Base-by-base conservation (phyloP, 169 alveolate genomes). In the Cyclospora cayetanensis region DNA sequence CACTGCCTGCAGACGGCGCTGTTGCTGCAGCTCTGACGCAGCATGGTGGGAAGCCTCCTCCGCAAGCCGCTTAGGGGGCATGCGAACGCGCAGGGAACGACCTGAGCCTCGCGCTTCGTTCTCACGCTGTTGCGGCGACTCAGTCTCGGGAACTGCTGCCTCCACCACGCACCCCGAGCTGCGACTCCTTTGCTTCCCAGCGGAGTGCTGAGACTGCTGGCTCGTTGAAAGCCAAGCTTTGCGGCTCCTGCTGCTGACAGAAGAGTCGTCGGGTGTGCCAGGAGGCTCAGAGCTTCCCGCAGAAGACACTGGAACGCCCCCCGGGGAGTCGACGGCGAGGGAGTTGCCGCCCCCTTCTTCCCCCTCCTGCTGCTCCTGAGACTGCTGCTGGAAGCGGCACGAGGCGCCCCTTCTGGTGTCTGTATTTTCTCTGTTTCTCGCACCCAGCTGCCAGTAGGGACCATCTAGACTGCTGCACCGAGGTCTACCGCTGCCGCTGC, bases 161-260 rank as follows among this genome's bases (percentile, higher is more conserved):
- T 20, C 27, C 15, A 9, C 34, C n/a, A 5, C 72, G 72, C 18
- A 46, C 60, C 60, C 60, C 25, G 25, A 46, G 60, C 60, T 46
- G 60, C 60, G 60, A 22, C 60, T 46, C 60, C 60, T 12, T 22
- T 46, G 60, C 60, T 22, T 46, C 3, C 60, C 60, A 12, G 20
- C 46, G 20, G 3, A n/a, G 22, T 1, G 80, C 80, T 34, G 80
- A 43, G 31, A n/a, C n/a, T n/a, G n/a, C n/a, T n/a, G n/a, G n/a
- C n/a, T n/a, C n/a, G n/a, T n/a, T n/a, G n/a, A n/a, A n/a, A n/a
- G n/a, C n/a, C n/a, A n/a, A n/a, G n/a, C n/a, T 12, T 46, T 46
- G 2, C 60, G 72, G n/a, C 72, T n/a, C n/a, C 72, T 60, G 72
- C 72, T 60, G 72, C 72, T 60, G 72, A 60, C 72, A n/a, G 72